Conservation (phyloP, 169 alveolate species). For the Plasmodium malariae region DNA sequence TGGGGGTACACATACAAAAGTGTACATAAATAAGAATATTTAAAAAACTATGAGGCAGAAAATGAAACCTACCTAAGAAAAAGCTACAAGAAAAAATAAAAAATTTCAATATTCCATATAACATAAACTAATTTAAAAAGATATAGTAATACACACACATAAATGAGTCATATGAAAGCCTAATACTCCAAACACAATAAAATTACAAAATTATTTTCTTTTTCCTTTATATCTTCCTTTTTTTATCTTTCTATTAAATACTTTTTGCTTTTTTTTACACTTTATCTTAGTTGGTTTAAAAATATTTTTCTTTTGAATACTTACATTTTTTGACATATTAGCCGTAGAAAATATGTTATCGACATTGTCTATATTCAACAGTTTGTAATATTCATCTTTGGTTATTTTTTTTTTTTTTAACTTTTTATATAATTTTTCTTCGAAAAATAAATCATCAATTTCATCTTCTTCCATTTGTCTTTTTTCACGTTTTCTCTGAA, state of each 20-base stretch:
- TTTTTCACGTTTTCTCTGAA: conserved; percentile 67
- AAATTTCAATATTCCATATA: no score
- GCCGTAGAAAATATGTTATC: conserved; percentile 36
- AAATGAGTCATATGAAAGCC: no score
- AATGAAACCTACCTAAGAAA: no score
- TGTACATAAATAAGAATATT: no score
- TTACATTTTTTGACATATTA: conserved; percentile 6
- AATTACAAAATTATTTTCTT: background rate
- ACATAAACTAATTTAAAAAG: no score
- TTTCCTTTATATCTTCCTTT: conserved; percentile 9
- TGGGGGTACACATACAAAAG: no score
- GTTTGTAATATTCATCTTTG: conserved; percentile 44
- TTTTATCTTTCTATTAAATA: conserved; percentile 43
- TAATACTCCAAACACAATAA: no score
- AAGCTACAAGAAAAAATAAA: no score
- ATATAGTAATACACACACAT: no score
- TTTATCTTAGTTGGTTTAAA: background rate
- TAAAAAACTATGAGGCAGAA: no score
- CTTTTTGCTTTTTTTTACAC: conserved; percentile 35
- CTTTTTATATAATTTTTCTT: conserved; percentile 59
- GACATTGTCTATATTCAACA: conserved; percentile 28
- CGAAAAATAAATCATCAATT: conserved; percentile 56
- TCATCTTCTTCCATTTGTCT: conserved; percentile 66
- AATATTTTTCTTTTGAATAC: background rate
- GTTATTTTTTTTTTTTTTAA: conserved; percentile 73